Conservation (phyloP, 177 flowering plant genomes). For the Vitis hybrid region DNA sequence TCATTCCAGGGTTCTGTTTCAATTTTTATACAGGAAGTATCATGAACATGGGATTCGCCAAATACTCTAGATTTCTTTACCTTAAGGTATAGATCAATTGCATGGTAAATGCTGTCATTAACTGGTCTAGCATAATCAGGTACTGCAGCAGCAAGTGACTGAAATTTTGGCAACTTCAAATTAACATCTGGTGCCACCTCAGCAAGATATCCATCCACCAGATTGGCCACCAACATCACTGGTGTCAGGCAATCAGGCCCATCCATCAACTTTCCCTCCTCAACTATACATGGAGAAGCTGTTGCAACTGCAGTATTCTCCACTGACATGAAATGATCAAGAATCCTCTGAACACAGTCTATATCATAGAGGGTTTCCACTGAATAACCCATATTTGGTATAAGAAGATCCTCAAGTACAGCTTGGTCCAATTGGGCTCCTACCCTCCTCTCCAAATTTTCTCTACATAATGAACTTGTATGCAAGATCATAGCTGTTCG, state of each 20-base stretch:
- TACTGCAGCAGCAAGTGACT: slow-evolving; percentile 58
- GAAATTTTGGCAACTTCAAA: slow-evolving; percentile 61
- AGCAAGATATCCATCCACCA: slow-evolving; percentile 78
- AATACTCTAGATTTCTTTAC: slow-evolving; percentile 26
- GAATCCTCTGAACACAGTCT: slow-evolving; percentile 69
- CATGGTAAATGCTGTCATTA: slow-evolving; percentile 72
- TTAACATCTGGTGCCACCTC: slow-evolving; percentile 77
- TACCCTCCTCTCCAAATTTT: slow-evolving; percentile 59
- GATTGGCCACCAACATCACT: slow-evolving; percentile 64
- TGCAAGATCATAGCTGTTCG: slow-evolving; percentile 61
- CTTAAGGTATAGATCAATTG: slow-evolving; percentile 77
- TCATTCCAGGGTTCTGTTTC: too few relatives aligned
- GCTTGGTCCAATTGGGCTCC: slow-evolving; percentile 73
- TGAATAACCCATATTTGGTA: slow-evolving; percentile 62
- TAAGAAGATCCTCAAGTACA: slow-evolving; percentile 60
- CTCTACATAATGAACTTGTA: slow-evolving; percentile 56
- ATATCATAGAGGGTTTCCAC: slow-evolving; percentile 74
- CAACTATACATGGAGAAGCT: slow-evolving; percentile 48
- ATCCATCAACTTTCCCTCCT: slow-evolving; percentile 45
- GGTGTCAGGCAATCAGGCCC: slow-evolving; percentile 41
- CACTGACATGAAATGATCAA: slow-evolving; percentile 55
- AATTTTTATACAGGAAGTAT: background rate
- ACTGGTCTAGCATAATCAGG: slow-evolving; percentile 80
- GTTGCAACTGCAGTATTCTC: slow-evolving; percentile 27
- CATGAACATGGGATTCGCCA: background rate